Evolutionary conservation across 1,139 yeast species (phyloP).

Genomic region (Kodamaea ohmeri): DNA sequence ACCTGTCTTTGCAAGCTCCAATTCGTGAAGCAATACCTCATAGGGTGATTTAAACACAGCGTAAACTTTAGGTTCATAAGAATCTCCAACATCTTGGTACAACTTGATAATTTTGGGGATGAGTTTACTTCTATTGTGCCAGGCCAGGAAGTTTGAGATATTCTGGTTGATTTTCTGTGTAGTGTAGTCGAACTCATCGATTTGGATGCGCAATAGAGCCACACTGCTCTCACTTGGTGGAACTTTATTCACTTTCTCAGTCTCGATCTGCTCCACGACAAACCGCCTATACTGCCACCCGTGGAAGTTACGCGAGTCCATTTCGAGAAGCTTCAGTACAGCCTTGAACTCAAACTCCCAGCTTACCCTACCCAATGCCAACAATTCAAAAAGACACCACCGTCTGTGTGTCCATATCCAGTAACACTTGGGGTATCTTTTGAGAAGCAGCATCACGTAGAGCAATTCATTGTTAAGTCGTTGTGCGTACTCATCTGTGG

Average conservation of each 20-base stretch:
- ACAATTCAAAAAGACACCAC: constrained; percentile 69
- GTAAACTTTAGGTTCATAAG: constrained; percentile 16
- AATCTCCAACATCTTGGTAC: constrained; percentile 6
- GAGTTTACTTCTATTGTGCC: constrained; percentile 85
- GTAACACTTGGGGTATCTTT: constrained; percentile 78
- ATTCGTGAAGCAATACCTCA: constrained; percentile 52
- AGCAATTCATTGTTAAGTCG: constrained; percentile 58
- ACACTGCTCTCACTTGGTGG: constrained; percentile 3
- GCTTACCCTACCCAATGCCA: constrained; percentile 42
- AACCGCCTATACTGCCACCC: constrained; percentile 94
- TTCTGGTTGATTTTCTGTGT: constrained; percentile 74
- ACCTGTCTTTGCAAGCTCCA: constrained; percentile 74
- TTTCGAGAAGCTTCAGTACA: constrained; percentile 62
- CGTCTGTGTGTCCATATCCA: constrained; percentile 96
- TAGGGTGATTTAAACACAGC: constrained; percentile 25
- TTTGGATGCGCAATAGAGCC: constrained; percentile 26
- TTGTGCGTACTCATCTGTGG: constrained; percentile 19
- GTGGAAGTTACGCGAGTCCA: constrained; percentile 84
- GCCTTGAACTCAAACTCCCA: constrained; percentile 71
- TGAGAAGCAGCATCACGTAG: constrained; percentile 58
- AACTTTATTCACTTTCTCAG: constrained; percentile 15
- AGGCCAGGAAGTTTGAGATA: constrained; percentile 91
- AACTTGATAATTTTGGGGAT: constrained; percentile 49
- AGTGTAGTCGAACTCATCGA: constrained; percentile 71
- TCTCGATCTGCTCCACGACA: constrained; percentile 55